These are phyloP conservation scores for Sabuloglossum arenarium DNA, from an alignment of 495 filamentous ascomycete species.

Conservation along the genomic window DNA sequence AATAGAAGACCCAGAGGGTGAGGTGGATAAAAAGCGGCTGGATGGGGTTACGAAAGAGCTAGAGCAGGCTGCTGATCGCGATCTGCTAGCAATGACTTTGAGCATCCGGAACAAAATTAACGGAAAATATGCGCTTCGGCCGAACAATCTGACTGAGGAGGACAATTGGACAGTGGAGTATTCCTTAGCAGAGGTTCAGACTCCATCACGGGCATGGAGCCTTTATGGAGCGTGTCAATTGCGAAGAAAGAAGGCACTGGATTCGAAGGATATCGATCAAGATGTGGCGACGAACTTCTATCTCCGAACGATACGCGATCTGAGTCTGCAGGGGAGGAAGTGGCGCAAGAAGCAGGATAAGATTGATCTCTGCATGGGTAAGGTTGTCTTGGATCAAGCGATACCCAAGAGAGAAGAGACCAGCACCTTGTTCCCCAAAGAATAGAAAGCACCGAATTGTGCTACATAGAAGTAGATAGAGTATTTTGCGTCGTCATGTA, in stretches of 20 bases:
- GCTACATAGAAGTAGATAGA: too few relatives aligned
- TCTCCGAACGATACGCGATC: slow-evolving; percentile 20
- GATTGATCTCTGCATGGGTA: slow-evolving; percentile 18
- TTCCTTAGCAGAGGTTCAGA: slow-evolving; percentile 35
- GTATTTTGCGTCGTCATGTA: too few relatives aligned
- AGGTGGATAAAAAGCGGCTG: neutral
- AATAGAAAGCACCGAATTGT: too few relatives aligned
- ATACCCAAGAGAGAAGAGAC: neutral
- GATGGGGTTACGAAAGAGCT: slow-evolving; percentile 1
- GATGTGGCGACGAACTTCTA: slow-evolving; percentile 18
- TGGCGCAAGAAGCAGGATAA: slow-evolving; percentile 28
- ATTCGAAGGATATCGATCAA: slow-evolving; percentile 17
- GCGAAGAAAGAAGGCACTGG: slow-evolving; percentile 17
- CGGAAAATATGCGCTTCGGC: slow-evolving; percentile 36
- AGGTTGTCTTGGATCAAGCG: neutral
- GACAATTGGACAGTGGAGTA: slow-evolving; percentile 67
- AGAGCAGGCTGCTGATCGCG: neutral
- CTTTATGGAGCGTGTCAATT: slow-evolving; percentile 10
- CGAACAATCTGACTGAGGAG: slow-evolving; percentile 22
- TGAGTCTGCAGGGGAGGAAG: slow-evolving; percentile 23
- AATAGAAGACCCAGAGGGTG: neutral
- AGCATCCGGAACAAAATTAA: slow-evolving; percentile 57
- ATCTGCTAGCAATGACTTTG: slow-evolving; percentile 44
- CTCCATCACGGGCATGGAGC: slow-evolving; percentile 8
- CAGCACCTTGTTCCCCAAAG: too few relatives aligned